A percentile compares a stretch with the other conserved stretches of the same genome.
phyloP scores from a whole-genome alignment of 1,284 basidiomycete genomes.

The Apiotrichum mycotoxinovorans region DNA sequence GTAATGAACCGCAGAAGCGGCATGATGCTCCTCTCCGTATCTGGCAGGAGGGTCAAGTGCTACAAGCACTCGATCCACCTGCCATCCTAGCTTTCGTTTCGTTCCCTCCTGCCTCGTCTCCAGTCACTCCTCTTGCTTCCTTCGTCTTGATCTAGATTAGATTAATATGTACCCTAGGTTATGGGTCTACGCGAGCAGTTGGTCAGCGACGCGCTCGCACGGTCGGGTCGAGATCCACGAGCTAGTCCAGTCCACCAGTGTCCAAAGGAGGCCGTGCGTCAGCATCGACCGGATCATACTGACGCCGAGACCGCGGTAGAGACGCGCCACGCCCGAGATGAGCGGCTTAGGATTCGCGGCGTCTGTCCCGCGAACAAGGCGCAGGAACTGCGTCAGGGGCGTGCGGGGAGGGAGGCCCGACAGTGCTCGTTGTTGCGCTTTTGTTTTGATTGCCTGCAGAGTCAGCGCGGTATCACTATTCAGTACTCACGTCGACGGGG shows the following conservation, averaged over 20 bases:
- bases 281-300: conserved; percentile 49
- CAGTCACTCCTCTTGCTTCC: not conserved
- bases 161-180: too few species aligned
- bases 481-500: conserved; percentile 48
- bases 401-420: conserved; percentile 41
- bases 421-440: conserved; percentile 48
- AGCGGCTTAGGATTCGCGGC: conserved; percentile 44
- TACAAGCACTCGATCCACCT: not conserved
- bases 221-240: conserved; percentile 46
- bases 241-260: conserved; percentile 45
- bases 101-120: not conserved
- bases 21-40: not conserved
- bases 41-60: too few species aligned
- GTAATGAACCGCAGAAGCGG: not conserved
- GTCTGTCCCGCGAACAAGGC: conserved; percentile 46
- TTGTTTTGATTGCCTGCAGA: conserved; percentile 48
- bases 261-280: conserved; percentile 50
- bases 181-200: not conserved
- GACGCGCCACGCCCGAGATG: conserved; percentile 38
- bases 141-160: not conserved
- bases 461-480: conserved; percentile 5
- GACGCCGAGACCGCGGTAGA: conserved; percentile 47
- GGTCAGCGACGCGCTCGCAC: conserved; percentile 11
- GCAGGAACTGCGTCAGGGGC: conserved; percentile 38
- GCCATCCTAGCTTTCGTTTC: not conserved